phyloP scores from a whole-genome alignment of 1,139 yeast species.

The Trichomonascaceae sp. region DNA sequence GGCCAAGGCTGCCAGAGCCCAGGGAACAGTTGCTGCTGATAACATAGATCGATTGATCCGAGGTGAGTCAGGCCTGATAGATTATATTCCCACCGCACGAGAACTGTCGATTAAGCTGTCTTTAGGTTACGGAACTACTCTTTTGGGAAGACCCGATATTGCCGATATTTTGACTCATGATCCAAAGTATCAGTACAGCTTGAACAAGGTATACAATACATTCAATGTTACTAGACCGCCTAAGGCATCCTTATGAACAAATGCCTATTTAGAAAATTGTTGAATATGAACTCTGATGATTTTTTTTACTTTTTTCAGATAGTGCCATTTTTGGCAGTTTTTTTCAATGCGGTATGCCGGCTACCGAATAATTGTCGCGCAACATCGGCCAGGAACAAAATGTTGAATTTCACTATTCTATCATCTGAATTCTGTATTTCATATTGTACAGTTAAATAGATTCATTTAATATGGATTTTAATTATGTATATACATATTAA shows the following conservation, averaged over 20 bases:
- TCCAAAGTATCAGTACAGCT: conserved; percentile 1
- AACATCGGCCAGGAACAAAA: too few species aligned
- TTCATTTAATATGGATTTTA: too few species aligned
- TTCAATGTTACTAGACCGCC: background rate
- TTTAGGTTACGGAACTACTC: conserved; percentile 12
- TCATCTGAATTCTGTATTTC: background rate
- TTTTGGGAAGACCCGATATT: background rate
- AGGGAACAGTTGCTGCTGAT: conserved; percentile 14
- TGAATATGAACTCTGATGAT: background rate
- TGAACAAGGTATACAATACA: background rate
- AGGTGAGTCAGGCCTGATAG: background rate
- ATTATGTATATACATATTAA: background rate
- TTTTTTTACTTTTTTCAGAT: background rate
- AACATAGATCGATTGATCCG: conserved; percentile 13
- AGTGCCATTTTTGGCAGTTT: background rate
- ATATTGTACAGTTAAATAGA: background rate
- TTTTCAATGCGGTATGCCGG: too few species aligned
- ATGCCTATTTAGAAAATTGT: background rate
- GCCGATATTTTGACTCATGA: background rate
- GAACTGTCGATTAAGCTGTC: conserved; percentile 16
- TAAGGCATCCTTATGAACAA: background rate
- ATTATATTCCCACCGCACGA: conserved; percentile 13
- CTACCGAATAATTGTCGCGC: background rate
- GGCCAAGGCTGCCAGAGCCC: conserved; percentile 17
- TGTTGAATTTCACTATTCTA: background rate